These are phyloP conservation scores for Didymella glomerata DNA, from an alignment of 2,329 filamentous ascomycete species.

Conservation along the genomic window DNA sequence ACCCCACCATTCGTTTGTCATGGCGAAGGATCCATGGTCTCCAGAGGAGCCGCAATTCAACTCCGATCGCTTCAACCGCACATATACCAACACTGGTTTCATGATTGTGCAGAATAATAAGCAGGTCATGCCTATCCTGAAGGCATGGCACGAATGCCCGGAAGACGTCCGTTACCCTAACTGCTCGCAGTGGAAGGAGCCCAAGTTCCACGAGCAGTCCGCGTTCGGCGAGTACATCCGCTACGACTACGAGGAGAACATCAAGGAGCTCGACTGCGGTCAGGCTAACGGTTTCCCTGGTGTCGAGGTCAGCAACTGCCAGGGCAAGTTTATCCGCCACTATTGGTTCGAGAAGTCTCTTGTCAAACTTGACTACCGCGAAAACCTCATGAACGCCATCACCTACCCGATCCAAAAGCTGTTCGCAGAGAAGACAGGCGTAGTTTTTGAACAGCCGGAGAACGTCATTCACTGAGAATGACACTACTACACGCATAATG, in stretches of 20 bases:
- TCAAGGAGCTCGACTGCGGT: conserved; percentile 50
- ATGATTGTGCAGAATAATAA: conserved; percentile 63
- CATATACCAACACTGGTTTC: conserved; percentile 63
- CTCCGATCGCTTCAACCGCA: conserved; percentile 53
- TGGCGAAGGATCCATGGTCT: conserved; percentile 56
- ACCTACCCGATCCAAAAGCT: conserved; percentile 47
- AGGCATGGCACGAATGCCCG: conserved; percentile 58
- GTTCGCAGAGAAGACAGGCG: conserved; percentile 43
- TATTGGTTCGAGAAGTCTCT: conserved; percentile 51
- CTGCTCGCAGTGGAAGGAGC: conserved; percentile 51
- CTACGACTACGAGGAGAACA: conserved; percentile 50
- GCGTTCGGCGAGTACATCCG: conserved; percentile 52
- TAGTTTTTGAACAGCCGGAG: conserved; percentile 40
- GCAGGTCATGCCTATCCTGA: conserved; percentile 59
- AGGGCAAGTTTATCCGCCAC: conserved; percentile 49
- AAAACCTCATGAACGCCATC: conserved; percentile 51
- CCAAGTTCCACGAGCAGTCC: conserved; percentile 52
- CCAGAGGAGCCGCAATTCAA: conserved; percentile 48
- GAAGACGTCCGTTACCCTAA: conserved; percentile 47
- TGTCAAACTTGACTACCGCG: conserved; percentile 46
- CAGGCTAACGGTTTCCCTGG: conserved; percentile 52
- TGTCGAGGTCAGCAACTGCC: conserved; percentile 46
- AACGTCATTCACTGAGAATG: conserved; percentile 38
- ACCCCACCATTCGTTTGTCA: conserved; percentile 54
- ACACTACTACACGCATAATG: conserved; percentile 50